These are phyloP conservation scores for Penicillium malachiteum DNA, from an alignment of 495 filamentous ascomycete genomes.

Conservation along the genomic window DNA sequence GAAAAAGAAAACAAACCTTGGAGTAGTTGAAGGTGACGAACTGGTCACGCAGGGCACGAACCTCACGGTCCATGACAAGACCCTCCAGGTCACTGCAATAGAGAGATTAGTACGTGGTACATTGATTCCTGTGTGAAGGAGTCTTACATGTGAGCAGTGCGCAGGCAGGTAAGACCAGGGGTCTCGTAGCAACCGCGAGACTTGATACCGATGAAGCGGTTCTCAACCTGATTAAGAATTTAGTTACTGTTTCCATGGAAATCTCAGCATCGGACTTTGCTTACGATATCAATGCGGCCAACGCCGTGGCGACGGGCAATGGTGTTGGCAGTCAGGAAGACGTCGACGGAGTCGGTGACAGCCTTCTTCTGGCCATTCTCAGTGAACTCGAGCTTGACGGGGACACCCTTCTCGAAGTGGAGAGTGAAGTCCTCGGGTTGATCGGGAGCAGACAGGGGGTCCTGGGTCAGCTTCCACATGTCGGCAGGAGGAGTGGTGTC, in stretches of 20 bases:
- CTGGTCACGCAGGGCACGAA: conserved; percentile 79
- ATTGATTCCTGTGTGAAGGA: no score
- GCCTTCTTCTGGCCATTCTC: conserved; percentile 52
- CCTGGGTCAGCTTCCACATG: conserved; percentile 81
- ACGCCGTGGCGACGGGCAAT: conserved; percentile 77
- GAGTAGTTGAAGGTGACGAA: conserved; percentile 74
- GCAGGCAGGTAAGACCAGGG: conserved; percentile 67
- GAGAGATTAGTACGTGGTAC: no score
- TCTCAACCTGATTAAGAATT: conserved; percentile 54
- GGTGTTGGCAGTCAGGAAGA: conserved; percentile 77
- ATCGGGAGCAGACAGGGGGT: conserved; percentile 74
- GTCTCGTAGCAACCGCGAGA: conserved; percentile 91
- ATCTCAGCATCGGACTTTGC: not conserved
- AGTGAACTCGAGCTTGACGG: conserved; percentile 64
- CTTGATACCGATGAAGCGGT: conserved; percentile 84
- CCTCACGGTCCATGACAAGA: conserved; percentile 78
- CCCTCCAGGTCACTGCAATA: conserved; percentile 68
- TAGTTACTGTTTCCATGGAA: not conserved
- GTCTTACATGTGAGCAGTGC: conserved; percentile 65
- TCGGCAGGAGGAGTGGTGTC: conserved; percentile 63
- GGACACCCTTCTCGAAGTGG: conserved; percentile 82
- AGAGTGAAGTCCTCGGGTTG: conserved; percentile 74
- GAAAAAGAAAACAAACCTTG: conserved; percentile 35
- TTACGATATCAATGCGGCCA: conserved; percentile 85
- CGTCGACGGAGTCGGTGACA: conserved; percentile 70